Evolutionary conservation across 75 land plant genomes (phyloP).

Genomic region (Azolla pinnata): DNA sequence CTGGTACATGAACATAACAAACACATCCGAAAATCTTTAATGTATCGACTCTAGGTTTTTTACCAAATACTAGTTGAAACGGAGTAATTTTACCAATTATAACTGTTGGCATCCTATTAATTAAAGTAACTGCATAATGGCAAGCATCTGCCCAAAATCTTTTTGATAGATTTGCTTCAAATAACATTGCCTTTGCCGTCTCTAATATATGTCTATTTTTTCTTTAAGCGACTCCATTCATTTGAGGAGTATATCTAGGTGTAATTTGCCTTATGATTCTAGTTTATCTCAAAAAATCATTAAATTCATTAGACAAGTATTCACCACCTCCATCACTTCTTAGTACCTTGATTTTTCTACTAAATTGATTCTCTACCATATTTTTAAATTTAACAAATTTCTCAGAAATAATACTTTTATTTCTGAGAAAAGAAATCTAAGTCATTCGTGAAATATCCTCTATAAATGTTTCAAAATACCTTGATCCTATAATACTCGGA

Average conservation of each 20-base stretch:
- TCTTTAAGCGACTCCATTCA: conserved; percentile 18
- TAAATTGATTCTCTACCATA: conserved; percentile 13
- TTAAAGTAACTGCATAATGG: too few relatives aligned
- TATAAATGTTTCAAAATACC: conserved; percentile 14
- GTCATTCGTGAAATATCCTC: conserved; percentile 15
- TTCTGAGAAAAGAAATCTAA: conserved; percentile 14
- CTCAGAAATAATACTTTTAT: conserved; percentile 15
- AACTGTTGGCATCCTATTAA: too few relatives aligned
- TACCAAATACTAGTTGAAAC: too few relatives aligned
- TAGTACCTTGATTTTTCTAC: conserved; percentile 6
- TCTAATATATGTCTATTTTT: conserved; percentile 28
- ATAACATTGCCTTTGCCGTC: conserved; percentile 18
- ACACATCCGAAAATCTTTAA: too few relatives aligned
- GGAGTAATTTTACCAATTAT: too few relatives aligned
- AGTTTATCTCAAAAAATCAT: conserved; percentile 5
- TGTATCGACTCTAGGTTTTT: too few relatives aligned
- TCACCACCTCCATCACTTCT: conserved; percentile 30
- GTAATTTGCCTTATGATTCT: conserved; percentile 15
- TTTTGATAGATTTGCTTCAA: neutral
- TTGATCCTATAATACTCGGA: conserved; percentile 2
- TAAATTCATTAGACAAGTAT: conserved; percentile 11
- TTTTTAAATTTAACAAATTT: conserved; percentile 12
- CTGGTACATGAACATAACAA: too few relatives aligned
- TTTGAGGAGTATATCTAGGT: conserved; percentile 19
- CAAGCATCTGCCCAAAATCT: too few relatives aligned